phyloP scores from a whole-genome alignment of 106 monocot genomes.

The Vanilla planifolia region DNA sequence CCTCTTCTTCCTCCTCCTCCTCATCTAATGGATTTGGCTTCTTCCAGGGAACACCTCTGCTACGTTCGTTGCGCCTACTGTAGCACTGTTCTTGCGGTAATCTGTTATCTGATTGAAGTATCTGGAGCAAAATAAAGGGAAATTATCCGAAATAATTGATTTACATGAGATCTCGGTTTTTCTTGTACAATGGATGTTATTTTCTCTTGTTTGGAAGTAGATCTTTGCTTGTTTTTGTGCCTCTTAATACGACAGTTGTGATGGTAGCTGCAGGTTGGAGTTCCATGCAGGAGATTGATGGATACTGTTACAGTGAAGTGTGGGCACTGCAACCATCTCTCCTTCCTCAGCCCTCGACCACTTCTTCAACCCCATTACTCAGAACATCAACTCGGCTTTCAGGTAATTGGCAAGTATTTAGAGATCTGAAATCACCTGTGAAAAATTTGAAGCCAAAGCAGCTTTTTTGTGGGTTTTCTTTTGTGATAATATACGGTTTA shows the following conservation, averaged over 20 bases:
- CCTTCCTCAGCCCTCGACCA: constrained; percentile 16
- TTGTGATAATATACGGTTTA: background rate
- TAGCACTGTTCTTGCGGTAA: constrained; percentile 27
- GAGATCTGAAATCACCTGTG: too few relatives aligned
- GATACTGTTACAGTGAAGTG: constrained; percentile 30
- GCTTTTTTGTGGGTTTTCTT: too few relatives aligned
- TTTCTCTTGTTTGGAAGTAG: too few relatives aligned
- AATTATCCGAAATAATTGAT: too few relatives aligned
- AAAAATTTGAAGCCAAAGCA: too few relatives aligned
- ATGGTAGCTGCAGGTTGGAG: constrained; percentile 19
- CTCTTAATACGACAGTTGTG: too few relatives aligned
- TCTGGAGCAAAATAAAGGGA: too few relatives aligned
- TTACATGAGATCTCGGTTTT: background rate
- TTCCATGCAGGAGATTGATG: constrained; percentile 28
- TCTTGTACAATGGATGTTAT: background rate
- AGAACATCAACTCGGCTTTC: constrained; percentile 9
- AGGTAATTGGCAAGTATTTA: too few relatives aligned
- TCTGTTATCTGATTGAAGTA: background rate
- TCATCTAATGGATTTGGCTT: constrained; percentile 18
- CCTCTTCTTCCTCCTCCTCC: background rate
- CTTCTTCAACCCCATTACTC: constrained; percentile 7
- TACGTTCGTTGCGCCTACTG: constrained; percentile 29
- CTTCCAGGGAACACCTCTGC: constrained; percentile 24
- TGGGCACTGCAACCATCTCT: constrained; percentile 26
- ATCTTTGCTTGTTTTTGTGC: too few relatives aligned